These are phyloP conservation scores for Rhodotorula babjevae DNA, from an alignment of 768 basidiomycete genomes.

Conservation along the genomic window DNA sequence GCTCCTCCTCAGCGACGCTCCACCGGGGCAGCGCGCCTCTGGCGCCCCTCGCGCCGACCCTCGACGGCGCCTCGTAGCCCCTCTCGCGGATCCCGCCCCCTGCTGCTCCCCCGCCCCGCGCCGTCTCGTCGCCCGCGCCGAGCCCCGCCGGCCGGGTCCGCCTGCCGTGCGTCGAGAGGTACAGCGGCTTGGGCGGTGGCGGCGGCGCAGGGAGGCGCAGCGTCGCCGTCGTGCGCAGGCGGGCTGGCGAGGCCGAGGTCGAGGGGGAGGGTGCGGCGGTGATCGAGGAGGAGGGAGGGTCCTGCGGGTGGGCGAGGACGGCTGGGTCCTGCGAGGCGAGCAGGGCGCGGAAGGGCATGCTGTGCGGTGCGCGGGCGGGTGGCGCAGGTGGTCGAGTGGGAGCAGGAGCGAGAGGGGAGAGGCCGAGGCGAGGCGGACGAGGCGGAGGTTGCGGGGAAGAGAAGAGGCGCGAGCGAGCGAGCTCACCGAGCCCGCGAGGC, in stretches of 20 bases:
- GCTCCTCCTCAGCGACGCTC: background rate
- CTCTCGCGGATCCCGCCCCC: background rate
- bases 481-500: no score
- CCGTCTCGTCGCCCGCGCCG: background rate
- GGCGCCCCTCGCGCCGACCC: background rate
- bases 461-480: background rate
- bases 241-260: background rate
- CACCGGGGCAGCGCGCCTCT: constrained; percentile 1
- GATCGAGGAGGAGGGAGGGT: background rate
- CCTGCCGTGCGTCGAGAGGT: constrained; percentile 17
- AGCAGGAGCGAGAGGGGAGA: background rate
- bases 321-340: constrained; percentile 1
- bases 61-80: background rate
- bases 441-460: background rate
- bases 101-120: background rate
- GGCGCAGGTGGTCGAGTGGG: background rate
- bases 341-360: constrained; percentile 21
- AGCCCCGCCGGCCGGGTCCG: background rate
- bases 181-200: constrained; percentile 31
- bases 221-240: background rate
- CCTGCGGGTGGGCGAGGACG: background rate
- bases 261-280: background rate
- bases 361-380: background rate
- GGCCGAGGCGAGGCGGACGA: background rate
- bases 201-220: constrained; percentile 19